Evolutionary conservation across 768 basidiomycete species (phyloP).

Genomic region (Lentinus brumalis): DNA sequence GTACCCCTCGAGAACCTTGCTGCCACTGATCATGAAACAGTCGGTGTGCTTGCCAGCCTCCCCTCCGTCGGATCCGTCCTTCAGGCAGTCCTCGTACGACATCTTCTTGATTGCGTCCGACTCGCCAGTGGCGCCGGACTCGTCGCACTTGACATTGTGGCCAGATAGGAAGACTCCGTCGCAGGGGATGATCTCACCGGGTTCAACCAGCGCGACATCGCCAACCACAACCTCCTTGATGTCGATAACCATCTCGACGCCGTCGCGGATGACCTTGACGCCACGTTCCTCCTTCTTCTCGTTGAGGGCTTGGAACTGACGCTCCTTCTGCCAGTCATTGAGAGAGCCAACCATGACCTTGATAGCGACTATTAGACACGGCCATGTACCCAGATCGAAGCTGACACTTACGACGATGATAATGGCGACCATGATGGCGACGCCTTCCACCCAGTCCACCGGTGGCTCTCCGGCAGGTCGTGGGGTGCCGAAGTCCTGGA

Average conservation of each 20-base stretch:
- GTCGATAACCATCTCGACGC: constrained; percentile 31
- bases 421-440: constrained; percentile 78
- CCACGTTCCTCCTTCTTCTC: constrained; percentile 94
- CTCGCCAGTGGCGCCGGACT: constrained; percentile 96
- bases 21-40: constrained; percentile 90
- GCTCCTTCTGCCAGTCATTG: constrained; percentile 99
- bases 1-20: constrained; percentile 93
- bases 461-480: constrained; percentile 62
- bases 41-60: constrained; percentile 59
- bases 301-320: constrained; percentile 90
- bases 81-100: constrained; percentile 71
- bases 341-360: constrained; percentile 89
- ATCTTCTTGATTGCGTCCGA: constrained; percentile 93
- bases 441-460: constrained; percentile 97
- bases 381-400: not conserved
- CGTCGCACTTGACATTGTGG: constrained; percentile 94
- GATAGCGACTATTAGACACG: not conserved
- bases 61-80: constrained; percentile 21
- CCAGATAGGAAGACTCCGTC: constrained; percentile 94
- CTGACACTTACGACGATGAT: constrained; percentile 60
- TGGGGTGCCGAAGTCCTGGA: constrained; percentile 85
- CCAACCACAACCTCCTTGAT: constrained; percentile 88
- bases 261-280: constrained; percentile 61
- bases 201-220: constrained; percentile 88
- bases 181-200: constrained; percentile 94